Conservation (phyloP, 2,329 filamentous ascomycete species). For the Bisporella sp. region DNA sequence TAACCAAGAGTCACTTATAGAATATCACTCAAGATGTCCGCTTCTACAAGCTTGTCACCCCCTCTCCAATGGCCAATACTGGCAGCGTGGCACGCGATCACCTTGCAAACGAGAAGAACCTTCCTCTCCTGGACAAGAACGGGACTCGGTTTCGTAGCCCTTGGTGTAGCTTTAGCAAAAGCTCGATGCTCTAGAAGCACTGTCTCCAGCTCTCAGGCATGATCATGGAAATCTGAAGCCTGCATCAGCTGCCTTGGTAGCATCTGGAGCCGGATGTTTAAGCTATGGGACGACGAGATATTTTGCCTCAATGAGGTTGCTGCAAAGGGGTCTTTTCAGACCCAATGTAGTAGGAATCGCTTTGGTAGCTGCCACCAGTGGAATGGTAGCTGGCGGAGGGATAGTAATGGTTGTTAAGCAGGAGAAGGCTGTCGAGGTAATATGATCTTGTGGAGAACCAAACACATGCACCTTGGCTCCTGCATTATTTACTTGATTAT, state of each 20-base stretch:
- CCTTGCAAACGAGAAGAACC: conserved; percentile 42
- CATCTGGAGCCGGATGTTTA: conserved; percentile 37
- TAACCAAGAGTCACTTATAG: too few relatives aligned
- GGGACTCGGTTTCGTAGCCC: conserved; percentile 43
- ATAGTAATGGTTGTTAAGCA: conserved; percentile 14
- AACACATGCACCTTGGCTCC: too few relatives aligned
- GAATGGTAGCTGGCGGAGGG: conserved; percentile 12
- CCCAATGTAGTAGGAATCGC: conserved; percentile 73
- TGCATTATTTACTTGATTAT: too few relatives aligned
- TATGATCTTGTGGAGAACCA: too few relatives aligned
- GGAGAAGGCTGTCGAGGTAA: conserved; percentile 3
- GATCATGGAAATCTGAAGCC: conserved; percentile 28
- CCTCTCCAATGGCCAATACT: conserved; percentile 30
- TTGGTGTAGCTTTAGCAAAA: conserved; percentile 42
- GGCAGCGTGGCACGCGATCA: conserved; percentile 43
- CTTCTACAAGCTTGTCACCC: conserved; percentile 12
- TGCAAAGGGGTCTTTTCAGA: conserved; percentile 37
- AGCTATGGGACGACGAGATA: conserved; percentile 41
- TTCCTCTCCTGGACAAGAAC: conserved; percentile 46
- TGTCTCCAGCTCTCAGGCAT: conserved; percentile 17
- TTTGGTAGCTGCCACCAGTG: conserved; percentile 68
- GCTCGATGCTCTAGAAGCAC: conserved; percentile 37
- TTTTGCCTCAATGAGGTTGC: conserved; percentile 34
- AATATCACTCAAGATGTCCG: not conserved
- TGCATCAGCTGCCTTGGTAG: conserved; percentile 35